A percentile compares a stretch with the other conserved stretches of the same genome.
Conservation (phyloP, 2,329 filamentous ascomycete species). For the Zymoseptoria passerinii region DNA sequence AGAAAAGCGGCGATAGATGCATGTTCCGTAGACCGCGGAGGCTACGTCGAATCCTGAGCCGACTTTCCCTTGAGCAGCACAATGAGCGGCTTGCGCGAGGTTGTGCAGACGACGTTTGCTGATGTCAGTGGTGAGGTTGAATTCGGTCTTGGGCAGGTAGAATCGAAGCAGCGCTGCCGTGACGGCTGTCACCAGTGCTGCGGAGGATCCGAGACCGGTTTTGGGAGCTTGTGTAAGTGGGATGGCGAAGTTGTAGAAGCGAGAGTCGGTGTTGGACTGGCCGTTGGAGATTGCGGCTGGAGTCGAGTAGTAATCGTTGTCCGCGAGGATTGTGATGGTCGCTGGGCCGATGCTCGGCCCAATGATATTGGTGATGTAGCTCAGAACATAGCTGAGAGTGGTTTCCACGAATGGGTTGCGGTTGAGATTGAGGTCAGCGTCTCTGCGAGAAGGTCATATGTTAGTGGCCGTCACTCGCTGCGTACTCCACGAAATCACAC, state of each 20-base stretch:
- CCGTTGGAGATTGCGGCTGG: conserved; percentile 34
- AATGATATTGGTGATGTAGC: conserved; percentile 57
- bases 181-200: conserved; percentile 83
- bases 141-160: conserved; percentile 53
- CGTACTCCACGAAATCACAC: not conserved
- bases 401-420: conserved; percentile 88
- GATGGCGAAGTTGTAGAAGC: conserved; percentile 72
- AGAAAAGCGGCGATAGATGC: conserved; percentile 86
- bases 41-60: conserved; percentile 95
- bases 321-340: conserved; percentile 78
- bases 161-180: conserved; percentile 68
- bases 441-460: conserved; percentile 18
- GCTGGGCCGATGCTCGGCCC: conserved; percentile 54
- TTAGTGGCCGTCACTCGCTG: conserved; percentile 12
- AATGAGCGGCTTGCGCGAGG: conserved; percentile 86
- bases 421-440: conserved; percentile 37
- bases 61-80: conserved; percentile 92
- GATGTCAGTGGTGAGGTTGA: conserved; percentile 48
- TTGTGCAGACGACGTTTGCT: conserved; percentile 69
- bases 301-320: conserved; percentile 94
- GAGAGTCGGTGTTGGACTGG: conserved; percentile 25
- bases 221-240: conserved; percentile 76
- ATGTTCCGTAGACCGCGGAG: conserved; percentile 84
- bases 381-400: conserved; percentile 76
- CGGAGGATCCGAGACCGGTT: conserved; percentile 90